Evolutionary conservation across 805 yeast species (phyloP).

Genomic region (Nakazawaea ishiwadae): DNA sequence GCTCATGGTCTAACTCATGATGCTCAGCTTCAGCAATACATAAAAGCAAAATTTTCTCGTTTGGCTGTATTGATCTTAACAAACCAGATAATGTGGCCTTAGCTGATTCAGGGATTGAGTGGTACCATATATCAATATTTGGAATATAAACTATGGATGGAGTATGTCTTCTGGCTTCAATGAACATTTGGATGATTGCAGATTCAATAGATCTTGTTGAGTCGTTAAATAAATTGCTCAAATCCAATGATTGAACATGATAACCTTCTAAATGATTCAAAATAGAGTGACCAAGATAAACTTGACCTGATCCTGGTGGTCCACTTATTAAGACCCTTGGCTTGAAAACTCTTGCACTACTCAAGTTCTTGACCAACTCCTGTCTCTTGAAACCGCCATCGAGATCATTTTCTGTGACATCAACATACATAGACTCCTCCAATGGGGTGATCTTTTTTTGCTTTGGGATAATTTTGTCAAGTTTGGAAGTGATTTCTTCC

Average conservation of each 20-base stretch:
- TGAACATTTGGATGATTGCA: conserved; percentile 72
- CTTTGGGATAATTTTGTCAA: conserved; percentile 61
- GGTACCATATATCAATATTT: conserved; percentile 71
- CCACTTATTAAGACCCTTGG: conserved; percentile 82
- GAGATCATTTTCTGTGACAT: conserved; percentile 46
- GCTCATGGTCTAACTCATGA: conserved; percentile 34
- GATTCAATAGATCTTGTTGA: conserved; percentile 80
- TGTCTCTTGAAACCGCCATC: conserved; percentile 70
- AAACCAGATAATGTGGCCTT: conserved; percentile 68
- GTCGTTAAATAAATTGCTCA: conserved; percentile 73
- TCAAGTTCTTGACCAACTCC: conserved; percentile 42
- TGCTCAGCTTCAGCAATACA: conserved; percentile 55
- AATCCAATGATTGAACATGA: conserved; percentile 81
- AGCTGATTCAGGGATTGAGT: conserved; percentile 63
- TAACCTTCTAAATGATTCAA: conserved; percentile 83
- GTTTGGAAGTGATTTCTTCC: conserved; percentile 35
- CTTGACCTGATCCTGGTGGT: conserved; percentile 77
- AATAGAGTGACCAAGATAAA: conserved; percentile 77
- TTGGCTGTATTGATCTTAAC: conserved; percentile 61
- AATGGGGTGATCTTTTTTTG: conserved; percentile 48
- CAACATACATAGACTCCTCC: conserved; percentile 66
- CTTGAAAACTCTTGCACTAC: conserved; percentile 58
- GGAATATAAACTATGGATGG: conserved; percentile 87
- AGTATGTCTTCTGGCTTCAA: conserved; percentile 84
- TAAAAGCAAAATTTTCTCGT: conserved; percentile 68